phyloP scores from a whole-genome alignment of 176 grass and related monocot genomes.

The Puccinellia tenuiflora region DNA sequence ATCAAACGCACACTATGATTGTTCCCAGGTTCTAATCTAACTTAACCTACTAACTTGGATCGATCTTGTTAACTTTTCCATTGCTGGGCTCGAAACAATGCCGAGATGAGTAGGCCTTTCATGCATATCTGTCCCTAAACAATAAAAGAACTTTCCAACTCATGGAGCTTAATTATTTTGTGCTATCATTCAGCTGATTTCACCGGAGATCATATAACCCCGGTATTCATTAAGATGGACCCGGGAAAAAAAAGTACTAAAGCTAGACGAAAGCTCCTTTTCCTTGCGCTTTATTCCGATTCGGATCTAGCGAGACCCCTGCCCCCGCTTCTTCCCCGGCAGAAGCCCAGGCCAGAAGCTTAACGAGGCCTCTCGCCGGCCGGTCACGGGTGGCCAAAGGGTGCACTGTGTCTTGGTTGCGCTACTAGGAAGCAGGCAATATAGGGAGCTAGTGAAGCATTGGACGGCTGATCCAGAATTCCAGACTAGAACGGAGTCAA shows the following conservation, averaged over 20 bases:
- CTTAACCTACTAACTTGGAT: conserved; percentile 33
- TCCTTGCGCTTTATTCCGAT: background rate
- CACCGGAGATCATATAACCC: background rate
- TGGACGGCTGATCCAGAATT: background rate
- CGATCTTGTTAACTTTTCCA: conserved; percentile 37
- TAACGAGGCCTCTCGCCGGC: background rate
- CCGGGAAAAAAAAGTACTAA: background rate
- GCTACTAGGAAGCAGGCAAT: background rate
- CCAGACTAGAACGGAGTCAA: background rate
- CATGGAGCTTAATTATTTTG: background rate
- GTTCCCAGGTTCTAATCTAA: conserved; percentile 34
- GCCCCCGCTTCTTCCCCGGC: background rate
- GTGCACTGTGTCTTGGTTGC: background rate
- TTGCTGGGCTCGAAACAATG: conserved; percentile 30
- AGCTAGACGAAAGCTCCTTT: background rate
- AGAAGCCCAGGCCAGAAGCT: background rate
- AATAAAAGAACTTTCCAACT: background rate
- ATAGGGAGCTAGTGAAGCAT: background rate
- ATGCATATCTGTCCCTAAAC: conserved; percentile 16
- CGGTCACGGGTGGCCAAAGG: background rate
- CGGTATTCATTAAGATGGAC: background rate
- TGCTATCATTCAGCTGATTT: background rate
- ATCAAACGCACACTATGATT: conserved; percentile 4
- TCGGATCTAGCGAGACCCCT: background rate
- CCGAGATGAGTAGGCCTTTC: background rate